Evolutionary conservation across 2,329 filamentous ascomycete species (phyloP).

Genomic region (Didymella pomorum): DNA sequence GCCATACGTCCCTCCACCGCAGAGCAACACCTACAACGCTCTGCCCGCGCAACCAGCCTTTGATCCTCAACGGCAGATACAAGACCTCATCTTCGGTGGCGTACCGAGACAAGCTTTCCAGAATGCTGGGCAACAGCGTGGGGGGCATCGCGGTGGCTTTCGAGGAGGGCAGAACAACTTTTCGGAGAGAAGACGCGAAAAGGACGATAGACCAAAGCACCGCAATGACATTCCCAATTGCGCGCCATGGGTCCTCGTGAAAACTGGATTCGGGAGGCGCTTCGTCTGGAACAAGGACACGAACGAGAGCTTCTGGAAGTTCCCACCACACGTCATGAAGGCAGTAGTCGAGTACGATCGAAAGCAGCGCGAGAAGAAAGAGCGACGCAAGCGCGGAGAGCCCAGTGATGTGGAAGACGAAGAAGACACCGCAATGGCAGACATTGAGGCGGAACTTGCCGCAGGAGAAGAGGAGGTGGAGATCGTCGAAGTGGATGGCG

Average conservation of each 20-base stretch:
- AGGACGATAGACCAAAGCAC: constrained; percentile 79
- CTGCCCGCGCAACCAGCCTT: constrained; percentile 56
- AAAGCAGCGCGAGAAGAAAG: constrained; percentile 75
- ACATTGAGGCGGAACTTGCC: constrained; percentile 44
- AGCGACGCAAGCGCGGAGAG: constrained; percentile 58
- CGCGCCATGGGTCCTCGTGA: constrained; percentile 90
- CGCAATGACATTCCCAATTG: constrained; percentile 81
- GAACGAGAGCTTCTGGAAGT: constrained; percentile 92
- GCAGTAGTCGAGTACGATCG: constrained; percentile 73
- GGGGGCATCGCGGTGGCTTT: constrained; percentile 49
- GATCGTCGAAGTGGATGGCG: constrained; percentile 47
- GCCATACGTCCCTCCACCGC: constrained; percentile 19
- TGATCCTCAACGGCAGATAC: constrained; percentile 55
- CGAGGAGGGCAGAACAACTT: constrained; percentile 63
- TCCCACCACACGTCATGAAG: constrained; percentile 84
- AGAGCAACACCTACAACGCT: constrained; percentile 46
- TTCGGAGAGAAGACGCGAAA: constrained; percentile 71
- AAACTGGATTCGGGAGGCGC: constrained; percentile 85
- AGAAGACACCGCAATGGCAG: constrained; percentile 44
- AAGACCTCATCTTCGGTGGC: constrained; percentile 54
- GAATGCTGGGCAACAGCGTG: constrained; percentile 28
- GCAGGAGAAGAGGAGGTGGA: constrained; percentile 43
- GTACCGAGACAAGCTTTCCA: constrained; percentile 33
- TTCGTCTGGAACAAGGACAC: constrained; percentile 91
- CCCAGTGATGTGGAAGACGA: constrained; percentile 45